Percentiles rank a stretch among this genome's conserved stretches.
Conservation (phyloP, 1,284 basidiomycete species). For the Anthracocystis walkeri region DNA sequence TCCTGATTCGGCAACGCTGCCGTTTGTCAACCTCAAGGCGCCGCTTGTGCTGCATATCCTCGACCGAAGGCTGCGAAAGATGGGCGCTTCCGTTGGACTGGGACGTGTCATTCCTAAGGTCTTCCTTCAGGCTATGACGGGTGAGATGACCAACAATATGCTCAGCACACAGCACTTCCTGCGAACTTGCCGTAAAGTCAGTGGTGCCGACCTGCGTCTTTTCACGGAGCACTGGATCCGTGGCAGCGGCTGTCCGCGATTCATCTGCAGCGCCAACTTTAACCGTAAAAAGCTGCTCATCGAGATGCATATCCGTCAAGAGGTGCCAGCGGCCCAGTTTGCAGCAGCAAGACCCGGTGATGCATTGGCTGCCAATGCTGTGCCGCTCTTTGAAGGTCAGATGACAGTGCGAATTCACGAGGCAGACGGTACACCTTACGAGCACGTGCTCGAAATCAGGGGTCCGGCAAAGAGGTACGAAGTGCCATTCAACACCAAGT, state of each 20-base stretch:
- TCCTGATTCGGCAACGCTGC: slow-evolving; percentile 61
- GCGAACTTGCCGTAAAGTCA: slow-evolving; percentile 91
- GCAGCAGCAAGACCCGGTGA: slow-evolving; percentile 62
- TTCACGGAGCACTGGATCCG: slow-evolving; percentile 99
- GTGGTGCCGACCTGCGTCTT: slow-evolving; percentile 79
- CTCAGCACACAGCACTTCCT: slow-evolving; percentile 92
- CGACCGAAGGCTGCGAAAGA: slow-evolving; percentile 91
- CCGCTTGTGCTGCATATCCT: slow-evolving; percentile 95
- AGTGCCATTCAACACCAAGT: slow-evolving; percentile 99
- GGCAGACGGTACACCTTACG: slow-evolving; percentile 98
- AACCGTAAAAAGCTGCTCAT: slow-evolving; percentile 98
- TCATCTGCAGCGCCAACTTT: slow-evolving; percentile 89
- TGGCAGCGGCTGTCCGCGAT: slow-evolving; percentile 93
- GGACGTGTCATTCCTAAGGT: slow-evolving; percentile 94
- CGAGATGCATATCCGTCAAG: slow-evolving; percentile 92
- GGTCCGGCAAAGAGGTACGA: slow-evolving; percentile 89
- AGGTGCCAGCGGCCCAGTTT: slow-evolving; percentile 77
- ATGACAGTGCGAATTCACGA: slow-evolving; percentile 99
- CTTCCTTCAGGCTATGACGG: slow-evolving; percentile 92
- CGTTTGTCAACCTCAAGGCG: slow-evolving; percentile 92
- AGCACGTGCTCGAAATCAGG: slow-evolving; percentile 94
- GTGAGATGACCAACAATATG: slow-evolving; percentile 82
- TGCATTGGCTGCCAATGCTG: slow-evolving; percentile 71
- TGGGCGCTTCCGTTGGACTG: slow-evolving; percentile 92
- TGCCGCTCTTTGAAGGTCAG: slow-evolving; percentile 75